Evolutionary conservation across 495 filamentous ascomycete species (phyloP).

Genomic region (Hyaloscypha variabilis): DNA sequence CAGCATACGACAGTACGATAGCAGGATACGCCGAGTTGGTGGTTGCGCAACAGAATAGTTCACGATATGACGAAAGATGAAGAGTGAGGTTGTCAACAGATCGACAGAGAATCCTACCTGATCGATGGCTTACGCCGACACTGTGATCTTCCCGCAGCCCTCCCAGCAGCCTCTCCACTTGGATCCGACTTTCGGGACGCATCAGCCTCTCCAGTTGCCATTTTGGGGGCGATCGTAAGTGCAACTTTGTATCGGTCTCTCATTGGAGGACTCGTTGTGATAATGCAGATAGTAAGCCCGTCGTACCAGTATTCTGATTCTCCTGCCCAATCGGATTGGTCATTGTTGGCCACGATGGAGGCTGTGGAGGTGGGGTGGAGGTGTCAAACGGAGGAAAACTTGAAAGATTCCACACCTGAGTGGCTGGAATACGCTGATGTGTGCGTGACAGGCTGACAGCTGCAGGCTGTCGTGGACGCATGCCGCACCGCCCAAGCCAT

Average conservation of each 20-base stretch:
- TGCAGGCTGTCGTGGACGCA: background rate
- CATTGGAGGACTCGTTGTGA: constrained; percentile 11
- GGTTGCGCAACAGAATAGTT: background rate
- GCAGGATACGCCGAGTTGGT: background rate
- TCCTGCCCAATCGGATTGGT: background rate
- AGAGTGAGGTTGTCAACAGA: constrained; percentile 20
- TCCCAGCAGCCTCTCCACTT: background rate
- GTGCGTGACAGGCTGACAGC: background rate
- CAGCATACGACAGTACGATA: background rate
- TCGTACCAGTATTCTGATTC: background rate
- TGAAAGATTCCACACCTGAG: background rate
- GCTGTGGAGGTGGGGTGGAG: background rate
- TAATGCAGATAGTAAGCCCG: background rate
- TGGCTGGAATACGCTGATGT: background rate
- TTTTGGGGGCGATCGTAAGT: constrained; percentile 17
- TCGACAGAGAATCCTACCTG: constrained; percentile 19
- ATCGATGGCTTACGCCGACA: background rate
- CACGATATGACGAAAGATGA: background rate
- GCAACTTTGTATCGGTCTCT: background rate
- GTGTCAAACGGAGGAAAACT: background rate
- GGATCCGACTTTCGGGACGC: constrained; percentile 5
- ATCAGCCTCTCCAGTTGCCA: constrained; percentile 25
- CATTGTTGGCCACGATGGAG: background rate
- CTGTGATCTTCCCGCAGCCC: constrained; percentile 12
- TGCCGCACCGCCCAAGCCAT: background rate